Percentiles rank a stretch among this genome's conserved stretches.
Evolutionary conservation across 306 rosid species (phyloP).

Genomic region (Mimosa pudica): DNA sequence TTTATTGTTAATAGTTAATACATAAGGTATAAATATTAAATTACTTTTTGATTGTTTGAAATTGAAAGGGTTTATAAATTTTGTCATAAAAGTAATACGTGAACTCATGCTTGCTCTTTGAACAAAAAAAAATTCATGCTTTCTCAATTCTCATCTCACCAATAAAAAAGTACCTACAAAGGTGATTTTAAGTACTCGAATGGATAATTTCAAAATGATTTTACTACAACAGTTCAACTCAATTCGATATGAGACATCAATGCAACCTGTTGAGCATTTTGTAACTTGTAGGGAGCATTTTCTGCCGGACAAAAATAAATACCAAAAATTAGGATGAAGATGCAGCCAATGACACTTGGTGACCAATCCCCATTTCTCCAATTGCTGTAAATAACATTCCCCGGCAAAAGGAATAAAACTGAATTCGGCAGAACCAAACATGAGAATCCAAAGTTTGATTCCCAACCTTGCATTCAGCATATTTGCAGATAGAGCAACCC

Average conservation of each 20-base stretch:
- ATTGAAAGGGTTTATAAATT: background rate
- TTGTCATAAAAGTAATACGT: background rate
- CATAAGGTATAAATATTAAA: background rate
- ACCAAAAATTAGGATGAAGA: background rate
- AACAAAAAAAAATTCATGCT: no score
- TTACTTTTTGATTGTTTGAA: background rate
- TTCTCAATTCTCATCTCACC: background rate
- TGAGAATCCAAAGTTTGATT: background rate
- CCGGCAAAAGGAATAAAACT: background rate
- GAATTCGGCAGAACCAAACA: background rate
- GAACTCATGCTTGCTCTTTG: background rate
- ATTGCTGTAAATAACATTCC: background rate
- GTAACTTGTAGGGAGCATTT: background rate
- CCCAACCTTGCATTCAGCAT: background rate
- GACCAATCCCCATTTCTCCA: background rate
- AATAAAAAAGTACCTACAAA: background rate
- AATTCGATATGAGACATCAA: background rate
- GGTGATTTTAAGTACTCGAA: background rate
- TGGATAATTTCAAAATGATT: background rate
- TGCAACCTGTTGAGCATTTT: no score
- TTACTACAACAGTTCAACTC: background rate
- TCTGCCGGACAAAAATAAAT: background rate
- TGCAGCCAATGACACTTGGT: background rate
- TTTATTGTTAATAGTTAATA: no score
- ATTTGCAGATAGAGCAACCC: slow-evolving; percentile 14